Conservation (phyloP, 2,329 filamentous ascomycete species). For the Xylaria polymorpha region DNA sequence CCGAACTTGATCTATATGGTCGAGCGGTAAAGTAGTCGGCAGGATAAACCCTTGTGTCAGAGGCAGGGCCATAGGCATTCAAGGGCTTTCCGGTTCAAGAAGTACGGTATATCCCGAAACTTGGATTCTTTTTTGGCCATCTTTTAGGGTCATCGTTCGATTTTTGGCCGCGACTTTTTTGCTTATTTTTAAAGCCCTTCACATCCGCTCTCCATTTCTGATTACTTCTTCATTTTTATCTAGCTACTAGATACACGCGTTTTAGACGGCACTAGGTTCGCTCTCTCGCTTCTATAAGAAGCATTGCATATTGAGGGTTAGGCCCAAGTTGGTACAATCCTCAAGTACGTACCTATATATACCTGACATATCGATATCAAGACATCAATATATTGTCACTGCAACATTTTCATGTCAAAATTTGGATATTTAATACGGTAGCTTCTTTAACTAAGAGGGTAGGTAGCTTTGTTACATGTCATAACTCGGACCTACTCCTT, state of each 20-base stretch:
- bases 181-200: too few species aligned
- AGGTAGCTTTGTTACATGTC: neutral
- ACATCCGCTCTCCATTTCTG: too few species aligned
- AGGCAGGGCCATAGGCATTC: constrained; percentile 17
- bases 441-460: neutral
- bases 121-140: constrained; percentile 14
- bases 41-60: constrained; percentile 12
- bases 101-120: constrained; percentile 7
- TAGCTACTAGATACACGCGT: neutral
- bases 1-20: neutral
- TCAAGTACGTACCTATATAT: too few species aligned
- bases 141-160: constrained; percentile 11
- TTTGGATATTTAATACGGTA: neutral
- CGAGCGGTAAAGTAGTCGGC: constrained; percentile 15
- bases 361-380: neutral
- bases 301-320: neutral
- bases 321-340: neutral
- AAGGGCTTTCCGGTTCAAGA: constrained; percentile 17
- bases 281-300: too few species aligned
- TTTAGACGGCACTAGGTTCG: neutral
- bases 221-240: neutral
- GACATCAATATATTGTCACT: neutral
- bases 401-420: neutral
- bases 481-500: constrained; percentile 41
- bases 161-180: neutral